A percentile compares a stretch with the other conserved stretches of the same genome.
phyloP scores from a whole-genome alignment of 495 filamentous ascomycete genomes.

The Antarctomyces pellizariae region DNA sequence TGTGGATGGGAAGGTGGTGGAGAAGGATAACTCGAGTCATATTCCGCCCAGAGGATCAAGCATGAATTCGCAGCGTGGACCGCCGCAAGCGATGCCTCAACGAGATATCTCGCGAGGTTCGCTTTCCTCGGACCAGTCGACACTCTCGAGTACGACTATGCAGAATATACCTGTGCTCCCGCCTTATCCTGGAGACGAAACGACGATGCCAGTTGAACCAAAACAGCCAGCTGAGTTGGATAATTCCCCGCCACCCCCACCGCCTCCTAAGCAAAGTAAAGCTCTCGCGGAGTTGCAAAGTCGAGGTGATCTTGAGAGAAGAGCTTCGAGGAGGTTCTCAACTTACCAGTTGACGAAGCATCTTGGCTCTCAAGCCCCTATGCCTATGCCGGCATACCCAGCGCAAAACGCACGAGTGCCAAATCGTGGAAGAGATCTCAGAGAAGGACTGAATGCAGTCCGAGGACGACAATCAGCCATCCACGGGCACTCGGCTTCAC shows the following conservation, averaged over 20 bases:
- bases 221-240: constrained; percentile 19
- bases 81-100: constrained; percentile 14
- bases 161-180: constrained; percentile 44
- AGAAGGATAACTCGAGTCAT: too few species aligned
- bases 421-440: constrained; percentile 67
- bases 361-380: constrained; percentile 57
- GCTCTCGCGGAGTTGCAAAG: constrained; percentile 76
- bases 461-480: constrained; percentile 56
- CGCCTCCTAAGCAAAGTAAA: constrained; percentile 61
- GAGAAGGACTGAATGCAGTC: constrained; percentile 84
- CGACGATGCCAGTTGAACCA: constrained; percentile 15
- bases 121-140: constrained; percentile 25
- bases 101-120: constrained; percentile 24
- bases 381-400: constrained; percentile 62
- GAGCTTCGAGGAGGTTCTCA: constrained; percentile 82
- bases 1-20: too few species aligned
- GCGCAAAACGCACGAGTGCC: constrained; percentile 69
- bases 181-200: constrained; percentile 35
- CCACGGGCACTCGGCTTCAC: constrained; percentile 38
- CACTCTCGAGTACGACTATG: constrained; percentile 41
- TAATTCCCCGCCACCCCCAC: constrained; percentile 41
- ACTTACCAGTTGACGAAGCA: constrained; percentile 91
- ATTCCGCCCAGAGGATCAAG: too few species aligned
- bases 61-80: too few species aligned
- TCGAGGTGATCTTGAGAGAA: constrained; percentile 76